Base-by-base conservation (phyloP, 768 basidiomycete genomes). In the Trametes elegans region DNA sequence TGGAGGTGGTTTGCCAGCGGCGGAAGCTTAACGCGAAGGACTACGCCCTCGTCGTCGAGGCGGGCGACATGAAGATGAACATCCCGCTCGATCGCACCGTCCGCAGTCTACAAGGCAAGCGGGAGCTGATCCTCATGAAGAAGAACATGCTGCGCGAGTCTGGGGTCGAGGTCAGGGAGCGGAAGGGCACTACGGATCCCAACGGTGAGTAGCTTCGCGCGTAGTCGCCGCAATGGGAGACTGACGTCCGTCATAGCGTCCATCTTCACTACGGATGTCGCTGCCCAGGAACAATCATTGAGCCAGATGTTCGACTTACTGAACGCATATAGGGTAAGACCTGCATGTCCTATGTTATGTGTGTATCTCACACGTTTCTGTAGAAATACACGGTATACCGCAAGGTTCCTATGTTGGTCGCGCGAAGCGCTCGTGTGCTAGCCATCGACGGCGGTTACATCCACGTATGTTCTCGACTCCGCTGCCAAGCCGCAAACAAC, bases 381-480 rank as follows among this genome's bases (percentile, higher is more conserved):
- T 69, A 94, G 91, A 89, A 90, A 80, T 99, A 86, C 64, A 88
- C 84, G 0, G 90, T 99, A 16, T 91, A 90, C 67, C 87, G 96
- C 43, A 98, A 96, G 73, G 83, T 96, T 70, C 93, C 95, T 2
- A 96, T 95, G 88, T 75, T 93, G 23, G 85, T 98, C 42, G 85
- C 90, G 3, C 82, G 93, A 19, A 93, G 94, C 62, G 93, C 96
- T 67, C 84, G 95, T 5, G 84, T 85, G 2, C 79, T 99, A 2
- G 95, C 96, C 13, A 91, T 98, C 58, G 97, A 99, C 69, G 94
- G 94, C 3, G 90, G 86, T 60, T 98, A 98, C 63, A 84, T 97
- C 31, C 91, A 94, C 67, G 91, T 93, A 55, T 57, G 81, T 68
- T 19, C 29, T 39, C 7, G 23, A n/a, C n/a, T n/a, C n/a, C n/a